Base-by-base conservation (phyloP, 1,139 yeast species). In the Torulaspora globosa region DNA sequence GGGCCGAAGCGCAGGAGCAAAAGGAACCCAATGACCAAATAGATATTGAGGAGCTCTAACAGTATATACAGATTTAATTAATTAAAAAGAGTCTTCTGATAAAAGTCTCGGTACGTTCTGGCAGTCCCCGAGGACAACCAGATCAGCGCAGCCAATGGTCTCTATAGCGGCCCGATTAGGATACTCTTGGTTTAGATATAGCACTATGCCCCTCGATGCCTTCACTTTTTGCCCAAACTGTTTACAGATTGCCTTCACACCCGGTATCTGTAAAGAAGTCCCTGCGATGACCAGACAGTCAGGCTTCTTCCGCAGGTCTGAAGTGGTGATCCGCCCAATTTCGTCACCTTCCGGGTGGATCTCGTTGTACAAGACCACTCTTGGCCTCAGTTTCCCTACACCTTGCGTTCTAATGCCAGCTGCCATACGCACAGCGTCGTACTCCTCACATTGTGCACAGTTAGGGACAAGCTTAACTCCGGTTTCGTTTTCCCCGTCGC, bases 1-100 rank as follows among this genome's bases (percentile, higher is more conserved):
- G 98, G 98, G 82, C 89, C 23, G 99, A 94, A 63, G 73, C 81
- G 5, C 98, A 92, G 67, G 99, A 92, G 66, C 97, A 97, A 16
- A 90, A 90, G 64, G 97, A 90, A 63, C 97, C 97, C 1, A 75
- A 78, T 32, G 97, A 90, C 52, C 88, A 81, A 52, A 64, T 77
- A 14, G 90, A 84, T 42, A 59, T 74, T 6, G 81, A 76, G 5
- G 85, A 80, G 8, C 47, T 59, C 54, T 56, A 26, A 26, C 29
- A 52, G 46, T 32, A 27, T 39, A 24, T 32, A 32, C 18, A 12
- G 15, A 38, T 21, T 11, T 16, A 23, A 26, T 11, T 24, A 39
- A 16, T 32, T 16, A 39, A 24, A 39, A 11, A 19, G 15, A 15
- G 15, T 28, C 21, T 33, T 36, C 30, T 30, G 43, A 28, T 37